Base-by-base conservation (phyloP, 192 early-diverging fungal species). In the Coemansia biformis region DNA sequence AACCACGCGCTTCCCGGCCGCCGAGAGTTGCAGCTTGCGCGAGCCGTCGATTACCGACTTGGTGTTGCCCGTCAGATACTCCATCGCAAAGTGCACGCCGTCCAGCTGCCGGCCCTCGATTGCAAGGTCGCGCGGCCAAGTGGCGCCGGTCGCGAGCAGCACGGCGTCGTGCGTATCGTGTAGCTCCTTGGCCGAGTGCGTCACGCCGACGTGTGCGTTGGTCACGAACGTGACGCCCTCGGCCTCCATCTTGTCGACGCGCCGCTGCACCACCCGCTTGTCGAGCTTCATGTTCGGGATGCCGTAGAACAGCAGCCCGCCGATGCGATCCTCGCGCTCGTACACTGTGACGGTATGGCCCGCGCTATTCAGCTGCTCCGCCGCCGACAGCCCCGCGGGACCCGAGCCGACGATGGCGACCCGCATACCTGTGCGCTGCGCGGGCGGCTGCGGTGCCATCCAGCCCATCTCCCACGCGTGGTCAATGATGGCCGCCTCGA, bases 201-300 rank as follows among this genome's bases (percentile, higher is more conserved):
- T 81, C 41, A 85, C 86, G 57, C 96, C 96, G 16, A 99, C 88
- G 44, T 94, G 80, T 8, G 89, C 82, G 70, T 87, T 86, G 45
- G 89, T 69, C 26, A 91, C 85, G 78, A 96, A 96, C 39, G 69
- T 78, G 43, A 99, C 81, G 40, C 93, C 96, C 78, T 99, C 96
- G n/a, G 83, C 85, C 5, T 83, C 88, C 75, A 99, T 79, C 66
- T 96, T 80, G 53, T 96, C 91, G 46, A 96, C 79, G 41, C 96
- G 88, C 36, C 96, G 81, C 66, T 92, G 89, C 24, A 96, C 92
- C 56, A 95, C 67, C 36, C 80, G 78, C 81, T 99, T 99, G 78
- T 99, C 96, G 28, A 99, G 85, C 81, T 99, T 99, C 96, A 99
- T 99, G 80, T 99, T 99, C 38, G 96, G 96, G 46, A 99, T 99